A percentile compares a stretch with the other conserved stretches of the same genome.
phyloP scores from a whole-genome alignment of 1,139 yeast species.

The Hemisphaericaspora xylofermentans region DNA sequence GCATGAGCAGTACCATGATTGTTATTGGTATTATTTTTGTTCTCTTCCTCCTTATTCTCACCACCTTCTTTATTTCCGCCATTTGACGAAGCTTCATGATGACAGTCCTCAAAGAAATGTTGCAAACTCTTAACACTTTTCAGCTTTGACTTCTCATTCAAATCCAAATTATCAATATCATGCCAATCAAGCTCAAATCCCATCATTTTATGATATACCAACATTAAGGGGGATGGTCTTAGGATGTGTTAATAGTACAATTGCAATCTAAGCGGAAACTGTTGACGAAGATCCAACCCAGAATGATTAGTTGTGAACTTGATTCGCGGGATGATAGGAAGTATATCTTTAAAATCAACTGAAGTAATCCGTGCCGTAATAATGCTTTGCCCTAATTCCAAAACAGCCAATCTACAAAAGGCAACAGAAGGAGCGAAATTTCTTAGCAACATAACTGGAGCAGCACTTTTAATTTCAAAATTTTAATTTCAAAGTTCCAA shows the following conservation, averaged over 20 bases:
- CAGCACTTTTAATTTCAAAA: too few relatives aligned
- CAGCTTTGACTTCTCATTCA: constrained; percentile 16
- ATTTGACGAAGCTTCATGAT: constrained; percentile 3
- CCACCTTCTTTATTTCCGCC: not conserved
- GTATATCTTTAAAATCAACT: not conserved
- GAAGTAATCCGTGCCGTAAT: not conserved
- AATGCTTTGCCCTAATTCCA: not conserved
- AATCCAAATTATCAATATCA: constrained; percentile 31
- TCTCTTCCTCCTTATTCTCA: not conserved
- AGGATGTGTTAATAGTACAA: not conserved
- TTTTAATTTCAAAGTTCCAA: not conserved
- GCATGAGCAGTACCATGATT: not conserved
- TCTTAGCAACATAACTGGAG: not conserved
- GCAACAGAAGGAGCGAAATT: not conserved
- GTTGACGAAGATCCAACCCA: not conserved
- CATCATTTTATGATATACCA: constrained; percentile 19
- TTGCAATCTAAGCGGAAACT: too few relatives aligned
- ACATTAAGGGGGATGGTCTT: not conserved
- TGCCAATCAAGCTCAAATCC: constrained; percentile 39
- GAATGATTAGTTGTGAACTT: not conserved
- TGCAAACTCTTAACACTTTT: constrained; percentile 16
- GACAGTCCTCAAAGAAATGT: constrained; percentile 11
- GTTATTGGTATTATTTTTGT: not conserved
- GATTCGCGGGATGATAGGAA: not conserved
- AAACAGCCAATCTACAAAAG: not conserved